Conservation (phyloP, 164 flowering plant genomes). For the Nymphaea colorata region DNA sequence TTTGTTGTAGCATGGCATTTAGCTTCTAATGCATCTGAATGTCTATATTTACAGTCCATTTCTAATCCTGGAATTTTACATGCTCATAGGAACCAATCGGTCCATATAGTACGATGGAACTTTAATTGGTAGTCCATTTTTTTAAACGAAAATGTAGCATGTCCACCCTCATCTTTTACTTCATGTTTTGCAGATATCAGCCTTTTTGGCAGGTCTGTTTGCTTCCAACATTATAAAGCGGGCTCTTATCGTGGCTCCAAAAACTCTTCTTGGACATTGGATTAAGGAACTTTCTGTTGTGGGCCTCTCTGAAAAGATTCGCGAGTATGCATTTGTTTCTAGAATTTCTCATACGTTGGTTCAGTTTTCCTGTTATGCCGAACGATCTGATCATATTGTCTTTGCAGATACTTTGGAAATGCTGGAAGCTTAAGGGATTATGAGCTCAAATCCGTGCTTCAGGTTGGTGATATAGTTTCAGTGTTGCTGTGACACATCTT, state of each 20-base stretch:
- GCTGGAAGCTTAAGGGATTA: constrained; percentile 48
- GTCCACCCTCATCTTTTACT: too few species aligned
- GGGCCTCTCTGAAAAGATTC: constrained; percentile 68
- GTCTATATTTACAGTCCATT: too few species aligned
- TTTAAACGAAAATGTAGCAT: too few species aligned
- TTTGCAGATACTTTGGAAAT: constrained; percentile 59
- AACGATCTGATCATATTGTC: neutral
- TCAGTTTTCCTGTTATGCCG: too few species aligned
- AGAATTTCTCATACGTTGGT: too few species aligned
- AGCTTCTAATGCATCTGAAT: too few species aligned
- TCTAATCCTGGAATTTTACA: too few species aligned
- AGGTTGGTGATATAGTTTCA: constrained; percentile 33
- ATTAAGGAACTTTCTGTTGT: constrained; percentile 71
- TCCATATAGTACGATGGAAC: too few species aligned
- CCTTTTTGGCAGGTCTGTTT: constrained; percentile 81
- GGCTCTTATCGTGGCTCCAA: constrained; percentile 86
- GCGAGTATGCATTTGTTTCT: constrained; percentile 47
- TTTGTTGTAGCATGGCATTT: too few species aligned
- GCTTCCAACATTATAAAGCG: constrained; percentile 67
- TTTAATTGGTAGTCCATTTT: too few species aligned
- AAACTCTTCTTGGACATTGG: constrained; percentile 91
- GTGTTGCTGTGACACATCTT: neutral
- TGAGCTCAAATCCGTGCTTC: constrained; percentile 81
- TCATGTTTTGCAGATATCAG: constrained; percentile 45
- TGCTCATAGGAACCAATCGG: too few species aligned